phyloP scores from a whole-genome alignment of 2,329 filamentous ascomycete genomes.

The Trichoderma polysporum region DNA sequence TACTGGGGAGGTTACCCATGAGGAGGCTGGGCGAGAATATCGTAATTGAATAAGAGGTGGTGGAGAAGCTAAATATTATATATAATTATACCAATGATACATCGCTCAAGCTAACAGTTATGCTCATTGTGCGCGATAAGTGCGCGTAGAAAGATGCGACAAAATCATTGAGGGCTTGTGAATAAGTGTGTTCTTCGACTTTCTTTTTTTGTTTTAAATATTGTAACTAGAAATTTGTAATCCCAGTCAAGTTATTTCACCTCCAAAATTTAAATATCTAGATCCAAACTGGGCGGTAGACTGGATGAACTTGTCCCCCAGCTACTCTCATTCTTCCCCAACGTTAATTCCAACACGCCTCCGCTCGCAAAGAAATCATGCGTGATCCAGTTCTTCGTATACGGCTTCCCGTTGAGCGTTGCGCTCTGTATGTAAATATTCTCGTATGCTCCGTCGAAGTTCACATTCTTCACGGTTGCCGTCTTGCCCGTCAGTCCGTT shows the following conservation, averaged over 20 bases:
- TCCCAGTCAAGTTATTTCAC: not conserved
- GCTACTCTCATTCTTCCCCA: constrained; percentile 52
- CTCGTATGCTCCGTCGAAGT: constrained; percentile 45
- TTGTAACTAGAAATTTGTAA: not conserved
- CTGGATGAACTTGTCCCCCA: constrained; percentile 8
- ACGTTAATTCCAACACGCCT: constrained; percentile 53
- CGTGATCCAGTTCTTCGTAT: constrained; percentile 58
- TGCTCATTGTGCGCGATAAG: not conserved
- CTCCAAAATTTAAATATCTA: not conserved
- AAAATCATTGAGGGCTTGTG: not conserved
- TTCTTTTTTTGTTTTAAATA: too few species aligned
- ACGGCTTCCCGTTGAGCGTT: constrained; percentile 54
- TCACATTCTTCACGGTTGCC: constrained; percentile 32
- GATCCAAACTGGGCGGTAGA: constrained; percentile 11
- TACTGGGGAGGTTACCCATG: constrained; percentile 35
- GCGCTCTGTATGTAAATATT: constrained; percentile 60
- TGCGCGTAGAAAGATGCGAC: not conserved
- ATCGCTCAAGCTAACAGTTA: not conserved
- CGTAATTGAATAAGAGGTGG: constrained; percentile 31
- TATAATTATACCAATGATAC: not conserved
- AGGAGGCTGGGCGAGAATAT: constrained; percentile 36
- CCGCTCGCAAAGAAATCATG: constrained; percentile 62
- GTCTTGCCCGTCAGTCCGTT: constrained; percentile 28
- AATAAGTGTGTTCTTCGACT: too few species aligned
- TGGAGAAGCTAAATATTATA: not conserved